Base-by-base conservation (phyloP, 345 rosid species). In the Jatropha curcas region DNA sequence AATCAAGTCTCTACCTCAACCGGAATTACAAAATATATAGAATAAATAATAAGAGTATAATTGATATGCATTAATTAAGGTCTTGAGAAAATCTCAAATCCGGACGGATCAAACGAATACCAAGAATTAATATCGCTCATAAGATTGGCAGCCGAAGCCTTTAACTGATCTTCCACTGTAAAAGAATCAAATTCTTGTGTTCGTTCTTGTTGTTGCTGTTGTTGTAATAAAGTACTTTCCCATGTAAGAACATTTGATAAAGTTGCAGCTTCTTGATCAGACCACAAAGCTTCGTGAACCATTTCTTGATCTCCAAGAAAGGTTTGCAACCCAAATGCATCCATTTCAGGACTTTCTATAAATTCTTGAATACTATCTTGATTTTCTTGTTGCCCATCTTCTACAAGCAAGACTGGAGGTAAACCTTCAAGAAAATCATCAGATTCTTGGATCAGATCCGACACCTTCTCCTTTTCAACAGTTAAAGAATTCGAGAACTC, bases 51-150 rank as follows among this genome's bases (percentile, higher is more conserved):
- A n/a, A n/a, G n/a, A n/a, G n/a, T n/a, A n/a, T n/a, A n/a, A n/a
- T n/a, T n/a, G n/a, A n/a, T n/a, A n/a, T n/a, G n/a, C n/a, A n/a
- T n/a, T n/a, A n/a, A 50, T 80, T 24, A 83, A 79, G 85, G 81
- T 69, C 84, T 76, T 61, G 82, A 61, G 48, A 71, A 76, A 73
- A 86, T 45, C 76, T 86, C 87, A 59, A 84, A 85, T 34, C 78
- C 86, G 0, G 89, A 74, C 55, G 86, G 83, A 82, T 92, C 94
- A 22, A 84, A 82, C 60, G 86, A 84, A 70, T 74, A 74, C 90
- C 92, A 88, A 66, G 55, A 14, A 48, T 81, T 81, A 1, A 2
- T 27, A 57, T 84, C 89, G 35, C 50, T 75, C 57, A 75, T 74
- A 68, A 77, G 68, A 76, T 85, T 83, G 37, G 79, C 79, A 12